Conservation (phyloP, 345 rosid species). For the Microthlaspi erraticum region DNA sequence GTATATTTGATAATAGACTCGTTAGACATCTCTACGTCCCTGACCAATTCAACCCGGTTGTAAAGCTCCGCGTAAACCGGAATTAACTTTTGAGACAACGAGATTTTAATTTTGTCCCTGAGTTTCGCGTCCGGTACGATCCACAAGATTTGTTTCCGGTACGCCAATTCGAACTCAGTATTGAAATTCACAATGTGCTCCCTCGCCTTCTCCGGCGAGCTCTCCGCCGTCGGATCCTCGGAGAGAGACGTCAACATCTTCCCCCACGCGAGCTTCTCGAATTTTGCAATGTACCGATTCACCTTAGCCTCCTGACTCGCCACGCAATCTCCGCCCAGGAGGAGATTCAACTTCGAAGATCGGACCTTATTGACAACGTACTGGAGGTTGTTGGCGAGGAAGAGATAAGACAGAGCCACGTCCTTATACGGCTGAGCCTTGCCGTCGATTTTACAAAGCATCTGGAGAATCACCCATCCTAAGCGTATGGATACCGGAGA, state of each 20-base stretch:
- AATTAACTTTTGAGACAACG: slow-evolving; percentile 35
- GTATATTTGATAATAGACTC: too few species aligned
- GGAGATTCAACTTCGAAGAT: slow-evolving; percentile 55
- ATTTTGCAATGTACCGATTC: slow-evolving; percentile 64
- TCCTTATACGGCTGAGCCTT: slow-evolving; percentile 72
- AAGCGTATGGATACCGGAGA: slow-evolving; percentile 41
- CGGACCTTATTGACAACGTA: slow-evolving; percentile 74
- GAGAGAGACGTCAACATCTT: slow-evolving; percentile 59
- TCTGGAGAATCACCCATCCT: slow-evolving; percentile 73
- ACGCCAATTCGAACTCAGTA: slow-evolving; percentile 62
- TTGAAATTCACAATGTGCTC: slow-evolving; percentile 53
- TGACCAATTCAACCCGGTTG: too few species aligned
- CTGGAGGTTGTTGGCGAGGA: slow-evolving; percentile 83
- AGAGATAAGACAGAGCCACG: slow-evolving; percentile 77
- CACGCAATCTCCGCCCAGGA: slow-evolving; percentile 81
- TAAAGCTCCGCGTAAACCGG: too few species aligned
- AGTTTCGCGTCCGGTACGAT: slow-evolving; percentile 64
- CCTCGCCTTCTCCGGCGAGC: slow-evolving; percentile 43
- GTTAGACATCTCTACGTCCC: too few species aligned
- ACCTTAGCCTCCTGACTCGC: slow-evolving; percentile 65
- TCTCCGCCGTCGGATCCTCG: slow-evolving; percentile 46
- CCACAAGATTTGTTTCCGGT: slow-evolving; percentile 69
- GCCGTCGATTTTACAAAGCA: slow-evolving; percentile 82
- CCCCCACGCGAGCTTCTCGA: slow-evolving; percentile 82
- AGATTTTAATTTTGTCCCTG: slow-evolving; percentile 62